These are phyloP conservation scores for Ophiostoma sp. DNA, from an alignment of 2,329 filamentous ascomycete species.

Conservation along the genomic window DNA sequence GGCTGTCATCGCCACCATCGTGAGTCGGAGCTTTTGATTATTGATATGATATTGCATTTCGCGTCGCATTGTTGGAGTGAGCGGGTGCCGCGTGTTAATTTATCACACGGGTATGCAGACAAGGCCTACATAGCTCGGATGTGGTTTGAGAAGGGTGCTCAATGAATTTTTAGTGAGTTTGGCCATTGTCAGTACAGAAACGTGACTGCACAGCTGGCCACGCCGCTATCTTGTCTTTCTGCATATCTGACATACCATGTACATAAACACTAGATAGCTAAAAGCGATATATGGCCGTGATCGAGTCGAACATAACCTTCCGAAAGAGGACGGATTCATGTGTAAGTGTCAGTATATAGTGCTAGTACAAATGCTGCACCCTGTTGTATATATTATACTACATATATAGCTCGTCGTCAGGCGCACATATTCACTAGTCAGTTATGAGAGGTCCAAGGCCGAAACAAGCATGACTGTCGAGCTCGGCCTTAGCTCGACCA, in stretches of 20 bases:
- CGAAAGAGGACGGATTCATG: not conserved
- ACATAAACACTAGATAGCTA: not conserved
- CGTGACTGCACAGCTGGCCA: not conserved
- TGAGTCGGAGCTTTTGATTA: conserved; percentile 41
- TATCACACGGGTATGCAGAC: not conserved
- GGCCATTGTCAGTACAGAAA: too few species aligned
- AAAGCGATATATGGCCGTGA: not conserved
- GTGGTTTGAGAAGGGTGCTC: not conserved
- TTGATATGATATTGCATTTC: conserved; percentile 31
- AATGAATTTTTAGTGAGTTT: too few species aligned
- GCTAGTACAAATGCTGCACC: not conserved
- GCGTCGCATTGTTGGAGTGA: not conserved
- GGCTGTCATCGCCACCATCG: conserved; percentile 47
- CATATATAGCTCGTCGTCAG: not conserved
- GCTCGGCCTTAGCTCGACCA: too few species aligned
- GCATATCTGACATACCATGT: not conserved
- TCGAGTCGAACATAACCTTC: not conserved
- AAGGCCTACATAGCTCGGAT: not conserved
- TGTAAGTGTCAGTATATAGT: not conserved
- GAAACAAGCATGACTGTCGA: too few species aligned
- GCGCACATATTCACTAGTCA: too few species aligned
- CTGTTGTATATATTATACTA: not conserved
- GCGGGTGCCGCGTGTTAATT: not conserved
- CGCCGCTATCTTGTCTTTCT: not conserved
- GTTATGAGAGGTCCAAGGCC: too few species aligned